Conservation (phyloP, 805 yeast species). For the Kodamaea hsintzibuensis region DNA sequence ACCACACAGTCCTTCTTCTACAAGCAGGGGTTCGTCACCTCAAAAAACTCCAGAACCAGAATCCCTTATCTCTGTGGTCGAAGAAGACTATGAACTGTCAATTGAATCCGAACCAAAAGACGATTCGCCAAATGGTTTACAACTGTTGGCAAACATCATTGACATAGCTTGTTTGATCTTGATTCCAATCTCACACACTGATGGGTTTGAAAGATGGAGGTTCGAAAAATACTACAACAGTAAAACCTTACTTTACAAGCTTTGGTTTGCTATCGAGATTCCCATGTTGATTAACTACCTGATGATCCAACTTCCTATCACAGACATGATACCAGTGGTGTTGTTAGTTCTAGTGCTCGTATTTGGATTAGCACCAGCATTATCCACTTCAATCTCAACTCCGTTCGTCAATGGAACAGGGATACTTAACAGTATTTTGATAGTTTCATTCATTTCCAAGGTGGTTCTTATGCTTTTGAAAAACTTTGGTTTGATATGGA, state of each 20-base stretch:
- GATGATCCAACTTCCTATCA: slow-evolving; percentile 15
- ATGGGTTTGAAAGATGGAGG: slow-evolving; percentile 4
- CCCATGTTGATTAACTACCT: slow-evolving; percentile 20
- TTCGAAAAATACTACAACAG: slow-evolving; percentile 3
- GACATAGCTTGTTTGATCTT: slow-evolving; percentile 14
- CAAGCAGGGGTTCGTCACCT: slow-evolving; percentile 4
- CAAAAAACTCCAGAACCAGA: slow-evolving; percentile 7
- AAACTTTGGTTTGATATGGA: slow-evolving; percentile 45
- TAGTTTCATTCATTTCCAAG: slow-evolving; percentile 28
- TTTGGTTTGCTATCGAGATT: slow-evolving; percentile 21
- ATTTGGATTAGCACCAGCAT: neutral
- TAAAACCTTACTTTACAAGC: slow-evolving; percentile 7
- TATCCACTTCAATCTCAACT: slow-evolving; percentile 2
- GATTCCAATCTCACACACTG: slow-evolving; percentile 16
- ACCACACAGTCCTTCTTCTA: neutral
- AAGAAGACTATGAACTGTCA: slow-evolving; percentile 1
- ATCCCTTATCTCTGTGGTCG: neutral
- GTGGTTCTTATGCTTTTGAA: slow-evolving; percentile 33
- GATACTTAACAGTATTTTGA: slow-evolving; percentile 24
- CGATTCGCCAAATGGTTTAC: slow-evolving; percentile 7
- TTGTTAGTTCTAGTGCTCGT: slow-evolving; percentile 4
- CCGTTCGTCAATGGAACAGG: slow-evolving; percentile 20
- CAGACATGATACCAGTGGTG: slow-evolving; percentile 11
- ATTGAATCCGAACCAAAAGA: neutral
- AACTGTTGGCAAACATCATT: slow-evolving; percentile 11